Conservation (phyloP, 331 rosid species). For the Malus hybrid region DNA sequence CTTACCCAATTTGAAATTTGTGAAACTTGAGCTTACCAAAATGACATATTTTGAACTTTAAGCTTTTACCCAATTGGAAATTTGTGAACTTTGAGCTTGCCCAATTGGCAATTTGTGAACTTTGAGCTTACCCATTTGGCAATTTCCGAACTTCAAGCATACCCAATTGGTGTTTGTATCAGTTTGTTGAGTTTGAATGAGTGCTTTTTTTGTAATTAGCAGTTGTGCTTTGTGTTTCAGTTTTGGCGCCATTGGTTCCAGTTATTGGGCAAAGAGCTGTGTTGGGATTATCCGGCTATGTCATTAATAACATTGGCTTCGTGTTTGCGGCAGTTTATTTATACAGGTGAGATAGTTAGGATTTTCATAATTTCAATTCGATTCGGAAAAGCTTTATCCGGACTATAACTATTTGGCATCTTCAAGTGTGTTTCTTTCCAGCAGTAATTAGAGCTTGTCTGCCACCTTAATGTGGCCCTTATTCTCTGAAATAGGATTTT, state of each 20-base stretch:
- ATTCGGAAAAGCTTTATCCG: not conserved
- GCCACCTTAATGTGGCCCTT: no score
- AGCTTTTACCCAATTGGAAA: no score
- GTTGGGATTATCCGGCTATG: conserved; percentile 56
- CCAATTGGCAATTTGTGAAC: not conserved
- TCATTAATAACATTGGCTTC: conserved; percentile 62
- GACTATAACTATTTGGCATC: not conserved
- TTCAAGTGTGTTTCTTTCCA: not conserved
- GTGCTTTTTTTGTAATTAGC: not conserved
- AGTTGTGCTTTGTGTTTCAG: conserved; percentile 28
- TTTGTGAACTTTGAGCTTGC: not conserved
- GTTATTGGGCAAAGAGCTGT: conserved; percentile 55
- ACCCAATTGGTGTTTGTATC: not conserved
- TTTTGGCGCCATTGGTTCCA: conserved; percentile 33
- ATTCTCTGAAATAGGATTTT: no score
- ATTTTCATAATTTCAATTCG: not conserved
- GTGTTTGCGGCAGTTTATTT: conserved; percentile 56
- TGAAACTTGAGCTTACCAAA: not conserved
- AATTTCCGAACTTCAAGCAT: not conserved
- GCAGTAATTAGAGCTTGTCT: not conserved
- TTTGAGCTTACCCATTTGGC: no score
- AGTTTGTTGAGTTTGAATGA: not conserved
- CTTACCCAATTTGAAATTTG: not conserved
- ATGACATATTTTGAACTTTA: no score
- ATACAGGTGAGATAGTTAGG: conserved; percentile 34